Evolutionary conservation across 331 rosid genomes (phyloP), one percentile per base, ranked within the genome.

Genomic region (Ulmus americana): DNA sequence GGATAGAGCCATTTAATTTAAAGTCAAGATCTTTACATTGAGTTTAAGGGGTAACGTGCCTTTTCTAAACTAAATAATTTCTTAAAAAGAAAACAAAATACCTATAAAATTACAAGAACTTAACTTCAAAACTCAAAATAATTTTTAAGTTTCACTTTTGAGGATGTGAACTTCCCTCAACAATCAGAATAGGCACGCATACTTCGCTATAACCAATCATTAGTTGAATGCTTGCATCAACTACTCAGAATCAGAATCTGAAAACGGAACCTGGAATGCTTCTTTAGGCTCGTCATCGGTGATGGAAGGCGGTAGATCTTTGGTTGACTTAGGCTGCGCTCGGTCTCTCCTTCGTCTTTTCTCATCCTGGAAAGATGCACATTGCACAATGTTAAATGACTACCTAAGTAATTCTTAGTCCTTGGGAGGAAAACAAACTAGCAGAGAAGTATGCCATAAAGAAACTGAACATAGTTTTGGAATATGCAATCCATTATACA

Each of bases 161-260:
- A 55, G 15, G 13, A 55, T 55, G 12, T 10, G 12, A 22, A 55
- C 47, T 8, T 39, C 22, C 56, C 43, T 43, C 58, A 11, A 12
- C 52, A 2, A 48, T 16, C 5, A 6, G 4, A 45, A 9, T 10
- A 1, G 42, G 18, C 16, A 45, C 22, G 45, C 5, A 35, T 38
- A 1, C 55, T 55, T n/a, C 48, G 47, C 28, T 46, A 6, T 39
- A 38, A 28, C 11, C n/a, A 22, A 16, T 12, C 10, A 3, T n/a
- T 46, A 42, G 61, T 68, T 14, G 13, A 44, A 10, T 38, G 61
- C 3, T 13, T 50, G 62, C 71, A 60, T 51, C 72, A 12, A 65
- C 81, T 86, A 80, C 16, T 86, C 90, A 1, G 97, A 84, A 10
- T 92, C 91, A 16, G 98, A 92, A 70, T 79, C 90, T 14, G 85